Evolutionary conservation across 106 monocot genomes (phyloP).

Genomic region (Dendrobium chrysotoxum): DNA sequence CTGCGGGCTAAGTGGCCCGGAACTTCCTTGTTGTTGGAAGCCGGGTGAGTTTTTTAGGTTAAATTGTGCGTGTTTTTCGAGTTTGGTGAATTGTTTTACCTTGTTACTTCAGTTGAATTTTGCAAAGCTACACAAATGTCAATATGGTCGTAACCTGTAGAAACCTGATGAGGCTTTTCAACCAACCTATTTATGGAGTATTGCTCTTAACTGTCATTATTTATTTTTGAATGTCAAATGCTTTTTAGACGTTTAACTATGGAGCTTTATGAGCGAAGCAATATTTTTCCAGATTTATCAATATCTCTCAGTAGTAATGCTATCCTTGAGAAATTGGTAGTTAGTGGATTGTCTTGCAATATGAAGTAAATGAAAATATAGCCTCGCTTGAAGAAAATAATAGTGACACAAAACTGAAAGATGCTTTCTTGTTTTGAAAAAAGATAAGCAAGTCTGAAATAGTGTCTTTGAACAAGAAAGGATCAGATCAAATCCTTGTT

Average conservation of each 20-base stretch:
- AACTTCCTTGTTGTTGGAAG: conserved; percentile 56
- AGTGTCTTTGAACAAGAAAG: neutral
- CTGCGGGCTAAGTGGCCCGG: conserved; percentile 63
- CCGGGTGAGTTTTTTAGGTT: conserved; percentile 25
- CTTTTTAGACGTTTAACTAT: neutral
- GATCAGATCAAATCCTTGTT: too few relatives aligned
- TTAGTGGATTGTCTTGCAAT: neutral
- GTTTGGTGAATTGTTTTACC: neutral
- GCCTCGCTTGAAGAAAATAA: neutral
- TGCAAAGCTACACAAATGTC: too few relatives aligned
- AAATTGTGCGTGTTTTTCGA: neutral
- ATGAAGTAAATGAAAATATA: neutral
- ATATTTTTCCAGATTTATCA: neutral
- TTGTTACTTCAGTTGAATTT: neutral
- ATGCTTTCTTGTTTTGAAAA: neutral
- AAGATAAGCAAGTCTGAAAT: neutral
- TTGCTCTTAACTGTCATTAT: neutral
- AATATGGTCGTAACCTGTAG: too few relatives aligned
- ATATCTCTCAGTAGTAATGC: too few relatives aligned
- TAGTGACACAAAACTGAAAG: neutral
- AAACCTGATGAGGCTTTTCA: too few relatives aligned
- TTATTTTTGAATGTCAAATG: neutral
- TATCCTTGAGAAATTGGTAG: neutral
- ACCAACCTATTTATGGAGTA: too few relatives aligned
- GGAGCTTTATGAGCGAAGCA: neutral